A percentile compares a stretch with the other conserved stretches of the same genome.
Conservation (phyloP, 2,329 filamentous ascomycete species). For the Colletotrichum incanum region DNA sequence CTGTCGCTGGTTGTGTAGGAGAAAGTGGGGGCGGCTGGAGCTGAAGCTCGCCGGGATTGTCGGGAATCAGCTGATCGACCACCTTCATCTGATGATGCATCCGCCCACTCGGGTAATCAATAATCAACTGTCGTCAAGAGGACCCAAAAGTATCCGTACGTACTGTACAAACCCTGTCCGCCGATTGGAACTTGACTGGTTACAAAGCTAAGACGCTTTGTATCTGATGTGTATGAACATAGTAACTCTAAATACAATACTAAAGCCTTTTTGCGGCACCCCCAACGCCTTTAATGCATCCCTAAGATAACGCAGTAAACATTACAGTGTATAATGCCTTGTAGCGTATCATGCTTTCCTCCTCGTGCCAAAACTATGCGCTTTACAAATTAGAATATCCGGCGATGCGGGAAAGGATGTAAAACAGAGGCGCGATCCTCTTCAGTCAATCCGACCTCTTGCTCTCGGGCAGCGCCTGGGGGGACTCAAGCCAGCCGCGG, state of each 20-base stretch:
- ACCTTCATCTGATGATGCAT: background rate
- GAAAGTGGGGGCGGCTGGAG: background rate
- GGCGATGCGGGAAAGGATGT: slow-evolving; percentile 12
- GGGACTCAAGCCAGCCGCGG: slow-evolving; percentile 46
- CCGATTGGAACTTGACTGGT: background rate
- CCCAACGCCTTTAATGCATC: background rate
- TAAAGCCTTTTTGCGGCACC: slow-evolving; percentile 1
- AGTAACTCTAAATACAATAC: slow-evolving; percentile 15
- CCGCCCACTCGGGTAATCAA: background rate
- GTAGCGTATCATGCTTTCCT: background rate
- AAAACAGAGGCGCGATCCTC: slow-evolving; percentile 9
- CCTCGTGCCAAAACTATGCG: background rate
- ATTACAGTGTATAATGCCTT: background rate
- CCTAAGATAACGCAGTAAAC: slow-evolving; percentile 16
- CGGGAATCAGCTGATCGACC: slow-evolving; percentile 1
- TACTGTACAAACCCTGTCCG: background rate
- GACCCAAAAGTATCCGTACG: background rate
- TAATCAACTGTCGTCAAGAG: background rate
- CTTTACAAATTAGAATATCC: background rate
- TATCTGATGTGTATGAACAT: background rate
- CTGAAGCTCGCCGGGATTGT: background rate
- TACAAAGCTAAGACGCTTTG: background rate
- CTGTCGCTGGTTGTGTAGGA: background rate
- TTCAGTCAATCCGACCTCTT: slow-evolving; percentile 22
- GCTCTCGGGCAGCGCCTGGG: slow-evolving; percentile 37